Conservation (phyloP, 2,329 filamentous ascomycete genomes). For the Paradendryphiella salina region DNA sequence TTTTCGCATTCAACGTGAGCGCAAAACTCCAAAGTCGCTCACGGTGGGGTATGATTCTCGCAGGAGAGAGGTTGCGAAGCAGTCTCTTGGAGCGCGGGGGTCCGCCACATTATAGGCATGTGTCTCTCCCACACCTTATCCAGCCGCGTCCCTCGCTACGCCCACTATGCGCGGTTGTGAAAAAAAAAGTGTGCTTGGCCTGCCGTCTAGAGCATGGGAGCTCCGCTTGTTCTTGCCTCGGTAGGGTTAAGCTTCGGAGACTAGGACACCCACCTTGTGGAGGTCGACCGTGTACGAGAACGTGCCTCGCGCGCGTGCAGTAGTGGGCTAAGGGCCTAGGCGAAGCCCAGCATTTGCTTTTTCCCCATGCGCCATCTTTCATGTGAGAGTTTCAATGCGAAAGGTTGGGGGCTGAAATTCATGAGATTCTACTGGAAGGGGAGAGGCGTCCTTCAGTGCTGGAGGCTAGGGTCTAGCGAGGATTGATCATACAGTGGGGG, state of each 20-base stretch:
- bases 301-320: not conserved
- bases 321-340: conserved; percentile 23
- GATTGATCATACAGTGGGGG: conserved; percentile 6
- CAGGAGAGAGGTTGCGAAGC: conserved; percentile 8
- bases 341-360: conserved; percentile 32
- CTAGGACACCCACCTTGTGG: conserved; percentile 6
- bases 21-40: conserved; percentile 52
- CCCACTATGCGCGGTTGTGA: conserved; percentile 14
- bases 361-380: conserved; percentile 9
- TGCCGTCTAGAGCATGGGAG: conserved; percentile 13
- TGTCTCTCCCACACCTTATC: not conserved
- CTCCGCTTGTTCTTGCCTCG: conserved; percentile 11
- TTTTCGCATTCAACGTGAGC: conserved; percentile 44
- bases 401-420: conserved; percentile 5
- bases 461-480: not conserved
- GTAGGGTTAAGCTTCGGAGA: conserved; percentile 24
- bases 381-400: not conserved
- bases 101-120: conserved; percentile 30
- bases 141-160: conserved; percentile 6
- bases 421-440: not conserved
- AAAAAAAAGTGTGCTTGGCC: conserved; percentile 32
- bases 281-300: conserved; percentile 5
- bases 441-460: not conserved
- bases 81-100: conserved; percentile 10
- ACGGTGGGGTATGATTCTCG: conserved; percentile 24